Evolutionary conservation across 306 rosid species (phyloP).

Genomic region (Prunus dulcis): DNA sequence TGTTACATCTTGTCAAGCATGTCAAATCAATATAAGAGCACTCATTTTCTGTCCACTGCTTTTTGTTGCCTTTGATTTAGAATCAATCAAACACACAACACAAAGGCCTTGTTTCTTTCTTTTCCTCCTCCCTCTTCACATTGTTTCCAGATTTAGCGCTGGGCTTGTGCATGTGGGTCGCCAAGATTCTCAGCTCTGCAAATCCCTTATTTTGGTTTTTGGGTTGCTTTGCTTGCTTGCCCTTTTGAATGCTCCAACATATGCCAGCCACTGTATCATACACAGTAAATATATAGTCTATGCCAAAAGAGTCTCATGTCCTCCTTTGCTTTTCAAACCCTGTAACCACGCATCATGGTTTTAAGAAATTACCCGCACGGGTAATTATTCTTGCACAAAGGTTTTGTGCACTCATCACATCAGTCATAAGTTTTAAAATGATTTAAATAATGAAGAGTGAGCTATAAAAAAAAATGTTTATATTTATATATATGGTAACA

Average conservation of each 20-base stretch:
- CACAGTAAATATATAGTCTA: not conserved
- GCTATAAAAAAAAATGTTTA: too few species aligned
- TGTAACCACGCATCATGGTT: not conserved
- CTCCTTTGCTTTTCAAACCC: not conserved
- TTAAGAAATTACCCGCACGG: not conserved
- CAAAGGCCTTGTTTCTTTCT: not conserved
- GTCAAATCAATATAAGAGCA: slow-evolving; percentile 18
- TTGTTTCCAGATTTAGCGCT: slow-evolving; percentile 24
- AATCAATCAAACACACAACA: slow-evolving; percentile 11
- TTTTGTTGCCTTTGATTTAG: slow-evolving; percentile 2
- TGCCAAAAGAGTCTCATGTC: not conserved
- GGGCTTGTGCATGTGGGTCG: slow-evolving; percentile 10
- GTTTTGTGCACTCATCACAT: not conserved
- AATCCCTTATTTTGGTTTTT: not conserved
- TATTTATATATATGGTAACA: too few species aligned
- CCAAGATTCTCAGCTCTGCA: slow-evolving; percentile 11
- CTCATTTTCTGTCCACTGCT: slow-evolving; percentile 22
- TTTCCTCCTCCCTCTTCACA: not conserved
- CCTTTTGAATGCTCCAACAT: not conserved
- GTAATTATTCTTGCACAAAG: not conserved
- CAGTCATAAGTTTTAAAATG: not conserved
- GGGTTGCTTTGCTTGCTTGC: not conserved
- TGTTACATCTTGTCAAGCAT: slow-evolving; percentile 31
- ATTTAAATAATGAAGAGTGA: too few species aligned
- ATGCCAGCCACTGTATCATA: not conserved